phyloP scores from a whole-genome alignment of 345 rosid genomes.

The Eutrema heterophyllum region DNA sequence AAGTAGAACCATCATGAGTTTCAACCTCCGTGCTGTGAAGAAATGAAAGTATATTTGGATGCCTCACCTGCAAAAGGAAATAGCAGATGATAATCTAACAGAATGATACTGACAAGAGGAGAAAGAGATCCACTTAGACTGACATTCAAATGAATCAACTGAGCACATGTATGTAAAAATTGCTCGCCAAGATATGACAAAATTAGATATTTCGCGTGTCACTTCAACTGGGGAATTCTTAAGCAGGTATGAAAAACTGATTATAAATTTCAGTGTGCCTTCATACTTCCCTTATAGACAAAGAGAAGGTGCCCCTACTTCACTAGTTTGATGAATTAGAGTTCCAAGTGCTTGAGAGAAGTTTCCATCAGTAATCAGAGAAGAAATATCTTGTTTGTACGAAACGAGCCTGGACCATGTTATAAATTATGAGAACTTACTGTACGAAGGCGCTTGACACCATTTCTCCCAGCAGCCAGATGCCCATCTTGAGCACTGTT shows the following conservation, averaged over 20 bases:
- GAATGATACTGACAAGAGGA: not conserved
- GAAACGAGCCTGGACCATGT: slow-evolving; percentile 3
- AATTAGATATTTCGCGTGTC: not conserved
- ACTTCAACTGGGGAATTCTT: not conserved
- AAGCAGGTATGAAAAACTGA: not conserved
- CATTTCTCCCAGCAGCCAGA: slow-evolving; percentile 91
- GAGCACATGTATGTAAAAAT: not conserved
- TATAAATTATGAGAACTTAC: slow-evolving; percentile 37
- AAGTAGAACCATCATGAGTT: slow-evolving; percentile 57
- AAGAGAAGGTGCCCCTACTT: not conserved
- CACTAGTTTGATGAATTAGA: not conserved
- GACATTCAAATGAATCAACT: not conserved
- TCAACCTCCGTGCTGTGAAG: slow-evolving; percentile 95
- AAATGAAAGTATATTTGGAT: slow-evolving; percentile 91
- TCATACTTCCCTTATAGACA: not conserved
- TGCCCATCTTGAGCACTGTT: slow-evolving; percentile 85
- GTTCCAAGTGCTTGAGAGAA: not conserved
- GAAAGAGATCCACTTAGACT: not conserved
- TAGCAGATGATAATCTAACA: slow-evolving; percentile 1
- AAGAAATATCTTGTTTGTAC: not conserved
- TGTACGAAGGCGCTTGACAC: slow-evolving; percentile 98
- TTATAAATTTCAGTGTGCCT: not conserved
- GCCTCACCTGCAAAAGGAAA: slow-evolving; percentile 68
- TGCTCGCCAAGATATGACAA: not conserved
- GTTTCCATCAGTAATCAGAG: not conserved